phyloP scores from a whole-genome alignment of 768 basidiomycete species.

The Serendipita sp. region DNA sequence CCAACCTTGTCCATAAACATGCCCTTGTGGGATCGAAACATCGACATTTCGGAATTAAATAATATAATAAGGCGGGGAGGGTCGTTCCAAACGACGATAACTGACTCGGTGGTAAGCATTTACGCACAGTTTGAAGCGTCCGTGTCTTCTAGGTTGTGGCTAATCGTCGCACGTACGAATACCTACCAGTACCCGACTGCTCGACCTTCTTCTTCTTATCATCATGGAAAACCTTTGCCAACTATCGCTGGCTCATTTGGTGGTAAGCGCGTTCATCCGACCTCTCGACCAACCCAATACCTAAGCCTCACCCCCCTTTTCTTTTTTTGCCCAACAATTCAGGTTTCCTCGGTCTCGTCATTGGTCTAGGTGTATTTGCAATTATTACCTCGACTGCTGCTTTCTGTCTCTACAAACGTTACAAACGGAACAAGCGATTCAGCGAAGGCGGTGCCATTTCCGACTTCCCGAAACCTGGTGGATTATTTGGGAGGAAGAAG shows the following conservation, averaged over 20 bases:
- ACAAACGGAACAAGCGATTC: not conserved
- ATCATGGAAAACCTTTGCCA: constrained; percentile 1
- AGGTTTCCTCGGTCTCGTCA: not conserved
- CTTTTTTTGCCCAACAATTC: not conserved
- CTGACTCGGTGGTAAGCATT: not conserved
- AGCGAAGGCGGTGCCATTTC: not conserved
- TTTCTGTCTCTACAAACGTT: not conserved
- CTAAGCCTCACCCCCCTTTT: not conserved
- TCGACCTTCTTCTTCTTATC: not conserved
- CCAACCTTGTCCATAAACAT: not conserved
- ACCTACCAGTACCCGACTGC: not conserved
- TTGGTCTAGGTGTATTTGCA: constrained; percentile 1
- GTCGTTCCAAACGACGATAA: not conserved
- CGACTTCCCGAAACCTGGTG: not conserved
- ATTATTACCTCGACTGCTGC: not conserved
- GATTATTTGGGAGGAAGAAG: not conserved
- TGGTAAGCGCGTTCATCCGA: not conserved
- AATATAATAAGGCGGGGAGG: not conserved
- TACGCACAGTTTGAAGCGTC: not conserved
- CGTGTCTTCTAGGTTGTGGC: not conserved
- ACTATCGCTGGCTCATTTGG: not conserved
- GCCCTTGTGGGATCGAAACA: not conserved
- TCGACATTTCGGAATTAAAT: not conserved
- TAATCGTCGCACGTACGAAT: not conserved
- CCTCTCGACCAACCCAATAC: not conserved